phyloP scores from a whole-genome alignment of 495 filamentous ascomycete species.

The Hypoxylon rickii region DNA sequence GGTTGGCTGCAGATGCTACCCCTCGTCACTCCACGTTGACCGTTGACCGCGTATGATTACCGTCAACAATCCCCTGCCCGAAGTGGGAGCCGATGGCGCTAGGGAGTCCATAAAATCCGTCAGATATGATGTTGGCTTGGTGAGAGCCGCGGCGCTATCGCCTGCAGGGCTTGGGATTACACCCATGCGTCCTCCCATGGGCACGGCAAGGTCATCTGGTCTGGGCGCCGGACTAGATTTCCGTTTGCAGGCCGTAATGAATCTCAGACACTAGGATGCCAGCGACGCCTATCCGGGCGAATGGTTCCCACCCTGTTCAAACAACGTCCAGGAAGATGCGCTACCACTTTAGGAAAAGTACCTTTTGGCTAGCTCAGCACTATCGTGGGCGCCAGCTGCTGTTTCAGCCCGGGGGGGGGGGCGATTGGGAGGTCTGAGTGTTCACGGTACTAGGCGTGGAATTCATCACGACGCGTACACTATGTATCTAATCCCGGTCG shows the following conservation, averaged over 20 bases:
- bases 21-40: conserved; percentile 38
- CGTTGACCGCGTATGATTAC: conserved; percentile 37
- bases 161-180: conserved; percentile 26
- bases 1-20: conserved; percentile 36
- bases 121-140: conserved; percentile 35
- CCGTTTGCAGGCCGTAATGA: conserved; percentile 34
- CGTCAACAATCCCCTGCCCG: conserved; percentile 30
- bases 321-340: conserved; percentile 21
- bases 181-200: conserved; percentile 31
- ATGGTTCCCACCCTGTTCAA: conserved; percentile 29
- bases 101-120: conserved; percentile 34
- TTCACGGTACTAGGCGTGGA: conserved; percentile 19
- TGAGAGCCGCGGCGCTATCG: conserved; percentile 35
- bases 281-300: conserved; percentile 23
- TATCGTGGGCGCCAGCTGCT: conserved; percentile 11
- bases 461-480: conserved; percentile 20
- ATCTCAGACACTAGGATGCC: conserved; percentile 24
- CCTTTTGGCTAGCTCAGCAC: conserved; percentile 17
- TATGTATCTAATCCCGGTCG: conserved; percentile 18
- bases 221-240: conserved; percentile 36
- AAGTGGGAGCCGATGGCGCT: conserved; percentile 37
- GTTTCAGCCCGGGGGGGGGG: conserved; percentile 18
- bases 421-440: conserved; percentile 16
- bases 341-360: conserved; percentile 23
- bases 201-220: conserved; percentile 30